These are phyloP conservation scores for Vigna mungo DNA, from an alignment of 306 rosid genomes.

Conservation along the genomic window DNA sequence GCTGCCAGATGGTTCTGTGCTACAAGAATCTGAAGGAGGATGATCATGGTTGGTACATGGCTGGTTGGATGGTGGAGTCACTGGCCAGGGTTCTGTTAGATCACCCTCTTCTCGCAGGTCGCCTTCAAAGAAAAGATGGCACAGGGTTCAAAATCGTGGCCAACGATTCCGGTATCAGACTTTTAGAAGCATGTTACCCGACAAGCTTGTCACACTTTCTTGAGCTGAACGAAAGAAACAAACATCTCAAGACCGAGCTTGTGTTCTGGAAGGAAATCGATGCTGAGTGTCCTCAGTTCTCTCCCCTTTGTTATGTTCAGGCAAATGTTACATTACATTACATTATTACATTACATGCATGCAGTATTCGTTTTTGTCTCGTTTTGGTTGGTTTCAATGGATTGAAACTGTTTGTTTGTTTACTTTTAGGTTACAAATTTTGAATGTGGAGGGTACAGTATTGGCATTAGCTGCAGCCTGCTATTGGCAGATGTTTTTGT, in stretches of 20 bases:
- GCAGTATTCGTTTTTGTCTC: too few species aligned
- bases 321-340: slow-evolving; percentile 26
- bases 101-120: slow-evolving; percentile 62
- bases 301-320: slow-evolving; percentile 71
- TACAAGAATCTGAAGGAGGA: slow-evolving; percentile 34
- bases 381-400: not conserved
- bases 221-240: slow-evolving; percentile 9
- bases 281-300: slow-evolving; percentile 51
- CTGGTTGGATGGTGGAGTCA: slow-evolving; percentile 66
- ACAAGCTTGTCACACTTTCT: slow-evolving; percentile 50
- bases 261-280: slow-evolving; percentile 71
- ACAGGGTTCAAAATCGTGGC: slow-evolving; percentile 43
- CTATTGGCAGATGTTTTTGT: slow-evolving; percentile 58
- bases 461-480: slow-evolving; percentile 76
- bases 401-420: not conserved
- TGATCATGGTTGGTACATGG: slow-evolving; percentile 51
- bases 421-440: slow-evolving; percentile 62
- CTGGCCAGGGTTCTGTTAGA: slow-evolving; percentile 52
- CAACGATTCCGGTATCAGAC: slow-evolving; percentile 65
- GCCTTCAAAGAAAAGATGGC: slow-evolving; percentile 39
- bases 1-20: slow-evolving; percentile 58
- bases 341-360: not conserved
- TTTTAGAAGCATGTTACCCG: slow-evolving; percentile 48
- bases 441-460: slow-evolving; percentile 62
- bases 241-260: slow-evolving; percentile 55